Conservation (phyloP, 106 monocot species). For the Dendrobium officinale region DNA sequence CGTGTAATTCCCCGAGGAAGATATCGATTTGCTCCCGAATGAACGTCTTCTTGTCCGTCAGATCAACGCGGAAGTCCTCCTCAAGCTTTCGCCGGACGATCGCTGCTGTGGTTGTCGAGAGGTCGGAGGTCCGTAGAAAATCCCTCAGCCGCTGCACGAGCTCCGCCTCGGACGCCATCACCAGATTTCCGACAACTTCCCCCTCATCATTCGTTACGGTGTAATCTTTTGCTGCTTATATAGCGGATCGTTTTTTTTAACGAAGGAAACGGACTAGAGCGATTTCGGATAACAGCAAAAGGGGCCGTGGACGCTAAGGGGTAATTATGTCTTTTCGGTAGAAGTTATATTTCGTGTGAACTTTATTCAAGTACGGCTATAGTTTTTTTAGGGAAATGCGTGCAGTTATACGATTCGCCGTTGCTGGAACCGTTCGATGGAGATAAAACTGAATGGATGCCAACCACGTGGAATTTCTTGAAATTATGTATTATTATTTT, state of each 20-base stretch:
- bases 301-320: not conserved
- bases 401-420: too few relatives aligned
- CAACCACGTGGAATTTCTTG: too few relatives aligned
- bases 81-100: slow-evolving; percentile 62
- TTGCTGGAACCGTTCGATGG: too few relatives aligned
- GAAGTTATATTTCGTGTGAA: not conserved
- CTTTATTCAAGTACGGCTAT: too few relatives aligned
- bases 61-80: slow-evolving; percentile 63
- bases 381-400: too few relatives aligned
- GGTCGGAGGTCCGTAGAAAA: slow-evolving; percentile 68
- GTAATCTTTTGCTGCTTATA: not conserved
- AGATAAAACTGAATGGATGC: too few relatives aligned
- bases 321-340: not conserved
- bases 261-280: not conserved
- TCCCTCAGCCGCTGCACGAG: slow-evolving; percentile 52
- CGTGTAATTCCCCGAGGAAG: slow-evolving; percentile 30
- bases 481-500: too few relatives aligned
- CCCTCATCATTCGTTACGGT: not conserved
- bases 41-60: slow-evolving; percentile 58
- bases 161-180: slow-evolving; percentile 69
- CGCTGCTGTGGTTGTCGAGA: slow-evolving; percentile 66
- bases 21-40: slow-evolving; percentile 82
- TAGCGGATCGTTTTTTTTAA: not conserved
- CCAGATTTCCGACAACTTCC: not conserved
- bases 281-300: too few relatives aligned